These are phyloP conservation scores for Phaeoacremonium minimum DNA, from an alignment of 2,329 filamentous ascomycete species.

Conservation along the genomic window DNA sequence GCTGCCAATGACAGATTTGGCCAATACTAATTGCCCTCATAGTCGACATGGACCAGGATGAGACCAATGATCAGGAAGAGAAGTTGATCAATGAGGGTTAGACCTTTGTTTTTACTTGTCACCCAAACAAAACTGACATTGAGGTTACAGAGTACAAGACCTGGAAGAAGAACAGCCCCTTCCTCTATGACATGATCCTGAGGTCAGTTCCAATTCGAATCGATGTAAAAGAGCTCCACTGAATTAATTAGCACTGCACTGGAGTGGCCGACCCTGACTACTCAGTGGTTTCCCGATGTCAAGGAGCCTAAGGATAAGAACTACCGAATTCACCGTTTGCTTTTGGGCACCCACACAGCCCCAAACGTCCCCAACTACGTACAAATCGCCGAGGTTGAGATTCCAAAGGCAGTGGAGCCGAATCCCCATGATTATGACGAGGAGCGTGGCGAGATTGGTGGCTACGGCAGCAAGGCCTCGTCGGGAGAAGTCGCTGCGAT, in stretches of 20 bases:
- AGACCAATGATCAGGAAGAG: slow-evolving; percentile 69
- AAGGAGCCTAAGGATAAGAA: slow-evolving; percentile 84
- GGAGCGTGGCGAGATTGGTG: slow-evolving; percentile 86
- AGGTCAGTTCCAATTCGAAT: too few species aligned
- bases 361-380: slow-evolving; percentile 83
- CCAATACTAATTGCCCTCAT: not conserved
- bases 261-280: slow-evolving; percentile 95
- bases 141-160: slow-evolving; percentile 82
- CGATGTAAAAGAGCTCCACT: too few species aligned
- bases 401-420: slow-evolving; percentile 73
- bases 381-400: slow-evolving; percentile 89
- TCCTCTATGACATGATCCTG: slow-evolving; percentile 96
- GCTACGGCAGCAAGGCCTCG: slow-evolving; percentile 67
- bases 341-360: slow-evolving; percentile 93
- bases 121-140: slow-evolving; percentile 8
- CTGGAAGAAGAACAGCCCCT: slow-evolving; percentile 99
- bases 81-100: slow-evolving; percentile 87
- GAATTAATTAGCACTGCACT: slow-evolving; percentile 90
- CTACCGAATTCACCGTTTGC: slow-evolving; percentile 79
- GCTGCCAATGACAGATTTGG: not conserved
- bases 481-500: slow-evolving; percentile 63
- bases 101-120: not conserved
- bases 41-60: slow-evolving; percentile 56
- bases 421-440: slow-evolving; percentile 87
- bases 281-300: slow-evolving; percentile 96